These are phyloP conservation scores for Metschnikowia continentalis DNA, from an alignment of 805 yeast species.

Conservation along the genomic window DNA sequence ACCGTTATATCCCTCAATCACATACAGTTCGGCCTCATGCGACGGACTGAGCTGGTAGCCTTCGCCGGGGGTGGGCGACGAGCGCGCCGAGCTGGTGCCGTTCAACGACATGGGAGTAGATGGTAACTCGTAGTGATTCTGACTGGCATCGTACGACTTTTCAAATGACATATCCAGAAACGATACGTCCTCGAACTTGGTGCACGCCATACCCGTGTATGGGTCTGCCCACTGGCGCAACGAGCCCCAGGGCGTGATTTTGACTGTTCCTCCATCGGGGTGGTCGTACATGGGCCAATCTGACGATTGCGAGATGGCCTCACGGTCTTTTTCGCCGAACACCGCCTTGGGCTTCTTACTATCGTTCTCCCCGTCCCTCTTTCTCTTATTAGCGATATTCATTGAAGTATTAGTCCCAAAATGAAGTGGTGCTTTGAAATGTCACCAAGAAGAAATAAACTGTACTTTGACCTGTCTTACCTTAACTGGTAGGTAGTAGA, in stretches of 20 bases:
- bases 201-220: slow-evolving; percentile 42
- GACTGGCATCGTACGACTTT: slow-evolving; percentile 7
- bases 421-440: no score
- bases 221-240: slow-evolving; percentile 42
- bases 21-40: slow-evolving; percentile 38
- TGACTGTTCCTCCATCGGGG: slow-evolving; percentile 60
- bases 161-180: slow-evolving; percentile 22
- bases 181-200: slow-evolving; percentile 44
- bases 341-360: slow-evolving; percentile 19
- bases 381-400: slow-evolving; percentile 16
- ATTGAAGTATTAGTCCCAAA: not conserved
- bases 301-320: slow-evolving; percentile 17
- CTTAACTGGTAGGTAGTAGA: no score
- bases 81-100: slow-evolving; percentile 10
- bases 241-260: slow-evolving; percentile 63
- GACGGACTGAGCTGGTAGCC: slow-evolving; percentile 30
- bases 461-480: no score
- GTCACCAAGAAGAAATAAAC: no score
- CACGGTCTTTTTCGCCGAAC: slow-evolving; percentile 17
- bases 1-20: slow-evolving; percentile 28
- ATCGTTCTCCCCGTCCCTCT: slow-evolving; percentile 23
- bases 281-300: slow-evolving; percentile 57
- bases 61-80: slow-evolving; percentile 17
- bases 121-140: slow-evolving; percentile 17
- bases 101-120: slow-evolving; percentile 19